Conservation (phyloP, 192 early-diverging fungal species). For the Bifiguratus adelaidae region DNA sequence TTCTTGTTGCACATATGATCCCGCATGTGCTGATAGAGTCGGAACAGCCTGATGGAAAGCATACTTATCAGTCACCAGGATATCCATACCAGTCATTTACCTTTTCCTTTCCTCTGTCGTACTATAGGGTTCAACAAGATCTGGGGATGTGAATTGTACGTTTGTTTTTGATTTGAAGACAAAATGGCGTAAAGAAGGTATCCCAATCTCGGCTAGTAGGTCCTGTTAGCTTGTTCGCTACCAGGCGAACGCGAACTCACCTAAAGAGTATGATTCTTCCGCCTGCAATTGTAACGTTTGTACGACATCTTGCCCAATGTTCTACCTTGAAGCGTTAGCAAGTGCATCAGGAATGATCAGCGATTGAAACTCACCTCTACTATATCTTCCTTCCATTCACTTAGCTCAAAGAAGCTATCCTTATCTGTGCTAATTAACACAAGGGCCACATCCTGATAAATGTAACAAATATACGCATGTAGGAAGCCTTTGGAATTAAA, state of each 20-base stretch:
- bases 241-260: no score
- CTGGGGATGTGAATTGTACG: constrained; percentile 58
- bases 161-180: constrained; percentile 50
- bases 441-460: constrained; percentile 60
- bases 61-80: not conserved
- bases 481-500: constrained; percentile 84
- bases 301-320: no score
- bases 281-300: constrained; percentile 29
- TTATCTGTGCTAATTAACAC: constrained; percentile 68
- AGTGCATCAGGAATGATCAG: no score
- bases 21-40: constrained; percentile 47
- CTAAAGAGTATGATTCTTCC: constrained; percentile 34
- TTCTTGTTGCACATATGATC: constrained; percentile 41
- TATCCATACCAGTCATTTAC: constrained; percentile 16
- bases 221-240: not conserved
- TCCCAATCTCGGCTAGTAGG: constrained; percentile 40
- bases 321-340: no score
- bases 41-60: constrained; percentile 31
- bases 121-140: constrained; percentile 46
- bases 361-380: constrained; percentile 43
- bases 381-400: constrained; percentile 54
- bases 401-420: constrained; percentile 76
- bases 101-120: constrained; percentile 33
- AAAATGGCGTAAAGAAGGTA: constrained; percentile 63
- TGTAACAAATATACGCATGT: constrained; percentile 78